Base-by-base conservation (phyloP, 2,329 filamentous ascomycete species). In the Ophiostoma australiae region DNA sequence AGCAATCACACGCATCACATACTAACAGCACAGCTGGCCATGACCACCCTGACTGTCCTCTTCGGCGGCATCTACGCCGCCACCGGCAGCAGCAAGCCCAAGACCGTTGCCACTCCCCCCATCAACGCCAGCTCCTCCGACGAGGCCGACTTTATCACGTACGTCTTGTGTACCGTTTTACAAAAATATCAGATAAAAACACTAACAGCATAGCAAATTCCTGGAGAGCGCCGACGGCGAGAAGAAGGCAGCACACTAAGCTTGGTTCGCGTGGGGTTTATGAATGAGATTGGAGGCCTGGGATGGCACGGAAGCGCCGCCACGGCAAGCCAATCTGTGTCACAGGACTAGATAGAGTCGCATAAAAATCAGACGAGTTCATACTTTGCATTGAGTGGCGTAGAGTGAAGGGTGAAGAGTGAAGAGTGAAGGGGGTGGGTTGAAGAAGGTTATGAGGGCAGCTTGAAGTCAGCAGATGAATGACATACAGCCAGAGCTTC, bases 101-200 rank as follows among this genome's bases (percentile, higher is more conserved):
- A 77, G 75, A 72, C 78, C 74, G 75, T 79, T 68, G 81, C 83
- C 72, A 78, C 84, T 68, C 86, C 86, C 74, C 86, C 86, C 69
- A 86, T 89, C 82, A 88, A 88, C 79, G 86, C 86, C 72, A 84
- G 85, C 69, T 87, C 83, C 81, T 82, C 85, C 76, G 86, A 88
- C 78, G 86, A 89, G 82, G 85, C 84, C 79, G 85, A 88, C 78
- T 89, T 89, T 80, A 87, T 89, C 83, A 87, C 88, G 86, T 88
- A 80, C 82, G 84, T 77, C 67, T 73, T 17, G 13, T 10, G 6
- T n/a, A 31, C 33, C 0, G 35, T 3, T 35, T 41, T 61, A n/a
- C 68, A 23, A 3, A 35, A 23, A 20, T 48, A 8, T 52, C 5
- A 17, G 35, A 41, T 17, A 23, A 37, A 37, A 23, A 58, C 69